A percentile compares a stretch with the other conserved stretches of the same genome.
phyloP scores from a whole-genome alignment of 2,329 filamentous ascomycete species.

The Botrytis paeoniae region DNA sequence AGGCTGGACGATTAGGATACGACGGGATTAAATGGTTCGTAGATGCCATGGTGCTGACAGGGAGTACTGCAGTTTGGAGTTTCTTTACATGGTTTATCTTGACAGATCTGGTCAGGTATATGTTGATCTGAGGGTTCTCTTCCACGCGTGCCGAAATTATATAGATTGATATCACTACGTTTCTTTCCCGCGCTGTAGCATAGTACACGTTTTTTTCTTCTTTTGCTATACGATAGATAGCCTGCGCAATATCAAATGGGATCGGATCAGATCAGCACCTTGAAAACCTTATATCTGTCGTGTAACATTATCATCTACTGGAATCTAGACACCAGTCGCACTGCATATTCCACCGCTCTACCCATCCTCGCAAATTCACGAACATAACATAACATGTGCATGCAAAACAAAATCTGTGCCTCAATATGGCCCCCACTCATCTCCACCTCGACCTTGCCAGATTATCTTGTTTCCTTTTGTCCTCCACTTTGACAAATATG shows the following conservation, averaged over 20 bases:
- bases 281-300: not conserved
- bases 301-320: constrained; percentile 6
- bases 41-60: constrained; percentile 9
- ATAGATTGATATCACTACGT: not conserved
- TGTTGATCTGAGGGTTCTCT: not conserved
- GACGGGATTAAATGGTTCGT: not conserved
- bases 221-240: not conserved
- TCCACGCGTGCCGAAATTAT: not conserved
- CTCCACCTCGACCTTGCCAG: not conserved
- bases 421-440: not conserved
- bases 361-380: not conserved
- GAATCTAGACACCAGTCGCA: not conserved
- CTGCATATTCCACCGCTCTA: not conserved
- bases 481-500: not conserved
- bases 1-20: constrained; percentile 2
- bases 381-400: not conserved
- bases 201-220: not conserved
- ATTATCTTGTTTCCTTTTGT: not conserved
- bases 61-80: constrained; percentile 8
- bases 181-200: not conserved
- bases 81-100: not conserved
- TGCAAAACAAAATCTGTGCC: not conserved
- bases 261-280: not conserved
- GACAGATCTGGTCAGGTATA: not conserved
- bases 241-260: not conserved